These are phyloP conservation scores for Mucor sp. DNA, from an alignment of 371 early-diverging fungal genomes.

Conservation along the genomic window DNA sequence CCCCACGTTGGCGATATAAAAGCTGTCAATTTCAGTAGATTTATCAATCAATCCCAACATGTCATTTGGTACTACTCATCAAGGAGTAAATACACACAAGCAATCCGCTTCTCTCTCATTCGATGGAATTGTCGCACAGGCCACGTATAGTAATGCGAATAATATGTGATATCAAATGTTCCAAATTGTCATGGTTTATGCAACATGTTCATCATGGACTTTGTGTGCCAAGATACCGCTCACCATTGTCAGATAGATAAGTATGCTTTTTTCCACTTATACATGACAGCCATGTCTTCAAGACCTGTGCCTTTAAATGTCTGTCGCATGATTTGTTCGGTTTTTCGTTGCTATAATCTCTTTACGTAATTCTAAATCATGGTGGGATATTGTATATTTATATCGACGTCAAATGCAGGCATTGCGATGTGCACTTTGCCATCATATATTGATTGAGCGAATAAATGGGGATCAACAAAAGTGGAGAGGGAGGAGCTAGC, in stretches of 20 bases:
- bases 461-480: no score
- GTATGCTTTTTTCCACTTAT: no score
- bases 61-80: conserved; percentile 1
- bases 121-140: conserved; percentile 4
- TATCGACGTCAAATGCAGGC: no score
- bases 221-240: no score
- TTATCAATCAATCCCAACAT: not conserved
- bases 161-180: not conserved
- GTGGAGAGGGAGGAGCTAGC: no score
- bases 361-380: not conserved
- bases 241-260: no score
- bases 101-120: not conserved
- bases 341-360: not conserved
- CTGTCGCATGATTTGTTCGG: not conserved
- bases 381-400: not conserved
- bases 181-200: not conserved
- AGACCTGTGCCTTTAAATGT: not conserved
- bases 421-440: no score
- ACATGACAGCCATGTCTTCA: not conserved
- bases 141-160: not conserved
- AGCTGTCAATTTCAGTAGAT: not conserved
- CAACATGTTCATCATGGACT: not conserved
- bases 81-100: not conserved
- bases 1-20: conserved; percentile 2
- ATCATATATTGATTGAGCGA: no score